phyloP scores from a whole-genome alignment of 2,329 filamentous ascomycete genomes.

The Cladosporium sp. region DNA sequence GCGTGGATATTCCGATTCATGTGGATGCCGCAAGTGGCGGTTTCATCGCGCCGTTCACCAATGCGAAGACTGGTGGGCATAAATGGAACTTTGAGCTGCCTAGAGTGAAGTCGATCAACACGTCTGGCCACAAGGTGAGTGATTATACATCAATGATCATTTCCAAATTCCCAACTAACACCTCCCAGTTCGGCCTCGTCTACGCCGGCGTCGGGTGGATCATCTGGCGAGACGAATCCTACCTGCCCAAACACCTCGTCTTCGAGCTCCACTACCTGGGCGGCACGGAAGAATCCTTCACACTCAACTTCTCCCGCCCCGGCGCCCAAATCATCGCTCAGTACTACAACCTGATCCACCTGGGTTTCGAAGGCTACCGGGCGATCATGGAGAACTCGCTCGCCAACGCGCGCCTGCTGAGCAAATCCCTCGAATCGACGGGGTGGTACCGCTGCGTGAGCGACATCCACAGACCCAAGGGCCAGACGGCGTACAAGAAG shows the following conservation, averaged over 20 bases:
- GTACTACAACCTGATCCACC: slow-evolving; percentile 69
- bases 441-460: slow-evolving; percentile 63
- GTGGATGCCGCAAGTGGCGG: slow-evolving; percentile 60
- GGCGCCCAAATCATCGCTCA: slow-evolving; percentile 67
- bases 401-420: slow-evolving; percentile 60
- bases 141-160: too few relatives aligned
- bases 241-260: slow-evolving; percentile 63
- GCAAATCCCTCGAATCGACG: slow-evolving; percentile 60
- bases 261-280: slow-evolving; percentile 70
- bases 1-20: slow-evolving; percentile 63
- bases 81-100: slow-evolving; percentile 63
- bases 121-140: slow-evolving; percentile 53
- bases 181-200: slow-evolving; percentile 30
- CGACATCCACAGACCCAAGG: slow-evolving; percentile 58
- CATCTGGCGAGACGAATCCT: slow-evolving; percentile 62
- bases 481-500: slow-evolving; percentile 39
- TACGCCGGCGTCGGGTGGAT: slow-evolving; percentile 64
- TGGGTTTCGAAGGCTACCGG: slow-evolving; percentile 63
- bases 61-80: slow-evolving; percentile 50
- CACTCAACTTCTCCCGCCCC: slow-evolving; percentile 68
- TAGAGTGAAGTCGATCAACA: slow-evolving; percentile 64
- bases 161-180: too few relatives aligned
- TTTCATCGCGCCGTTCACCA: slow-evolving; percentile 59
- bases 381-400: slow-evolving; percentile 64
- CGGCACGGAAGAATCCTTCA: slow-evolving; percentile 67